A percentile compares a stretch with the other conserved stretches of the same genome.
These are phyloP conservation scores for Phytopythium oedochilum DNA, from an alignment of 352 stramenopile genomes.

Conservation along the genomic window DNA sequence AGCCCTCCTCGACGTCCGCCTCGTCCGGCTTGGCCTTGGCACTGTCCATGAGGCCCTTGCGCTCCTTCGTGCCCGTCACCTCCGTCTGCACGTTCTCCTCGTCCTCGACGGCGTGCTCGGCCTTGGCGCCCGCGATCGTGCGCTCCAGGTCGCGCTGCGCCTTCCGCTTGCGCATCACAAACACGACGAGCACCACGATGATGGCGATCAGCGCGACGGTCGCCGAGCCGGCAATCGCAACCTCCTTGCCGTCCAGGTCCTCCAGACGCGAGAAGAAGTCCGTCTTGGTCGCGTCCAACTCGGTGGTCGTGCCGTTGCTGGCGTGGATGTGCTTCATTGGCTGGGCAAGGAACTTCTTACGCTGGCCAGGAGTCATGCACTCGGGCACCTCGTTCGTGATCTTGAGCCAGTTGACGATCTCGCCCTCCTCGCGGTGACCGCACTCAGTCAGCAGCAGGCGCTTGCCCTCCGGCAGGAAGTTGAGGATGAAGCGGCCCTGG, in stretches of 20 bases:
- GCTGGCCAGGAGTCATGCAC: constrained; percentile 77
- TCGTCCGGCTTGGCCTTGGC: constrained; percentile 59
- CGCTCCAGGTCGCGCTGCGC: constrained; percentile 74
- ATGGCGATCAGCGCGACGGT: constrained; percentile 60
- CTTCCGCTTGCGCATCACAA: constrained; percentile 74
- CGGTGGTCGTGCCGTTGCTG: constrained; percentile 43
- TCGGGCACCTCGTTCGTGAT: constrained; percentile 78
- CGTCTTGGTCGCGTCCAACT: constrained; percentile 42
- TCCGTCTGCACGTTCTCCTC: constrained; percentile 47
- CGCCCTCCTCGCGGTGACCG: constrained; percentile 74
- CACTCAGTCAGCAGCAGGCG: constrained; percentile 75
- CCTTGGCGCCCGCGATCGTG: constrained; percentile 79
- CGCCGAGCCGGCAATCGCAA: constrained; percentile 56
- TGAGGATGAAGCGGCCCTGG: constrained; percentile 73
- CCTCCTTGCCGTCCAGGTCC: constrained; percentile 56
- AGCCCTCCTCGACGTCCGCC: constrained; percentile 59
- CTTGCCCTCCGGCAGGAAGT: constrained; percentile 81
- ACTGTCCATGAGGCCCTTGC: constrained; percentile 68
- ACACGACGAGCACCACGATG: constrained; percentile 63
- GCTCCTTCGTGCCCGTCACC: constrained; percentile 58
- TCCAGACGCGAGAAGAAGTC: constrained; percentile 67
- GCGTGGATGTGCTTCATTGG: constrained; percentile 87
- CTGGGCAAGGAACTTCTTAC: constrained; percentile 77
- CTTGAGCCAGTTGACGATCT: constrained; percentile 85
- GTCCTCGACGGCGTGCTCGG: constrained; percentile 66